Evolutionary conservation across 768 basidiomycete genomes (phyloP), one percentile per base, ranked within the genome.

Genomic region (Leccinum boreale): DNA sequence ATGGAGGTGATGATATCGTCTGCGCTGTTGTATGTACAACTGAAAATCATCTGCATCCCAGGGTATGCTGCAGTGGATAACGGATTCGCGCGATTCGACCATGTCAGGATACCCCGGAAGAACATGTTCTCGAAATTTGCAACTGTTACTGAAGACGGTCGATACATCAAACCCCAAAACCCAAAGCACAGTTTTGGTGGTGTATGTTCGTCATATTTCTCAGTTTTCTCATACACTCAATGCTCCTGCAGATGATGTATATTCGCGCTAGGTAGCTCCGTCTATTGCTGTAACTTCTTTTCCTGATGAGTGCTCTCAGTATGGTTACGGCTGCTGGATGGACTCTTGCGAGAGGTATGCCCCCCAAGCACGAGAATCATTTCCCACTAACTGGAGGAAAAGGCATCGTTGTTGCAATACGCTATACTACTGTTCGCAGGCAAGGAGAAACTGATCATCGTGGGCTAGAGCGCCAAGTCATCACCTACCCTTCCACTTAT

Each of bases 111-210:
- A 52, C 86, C 88, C 1, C 80, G 83, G 51, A 81, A 79, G 57
- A 75, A 87, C 46, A 90, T 92, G 88, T 80, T 92, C 5, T 86
- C 85, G 45, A 85, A 82, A 53, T 91, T 90, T 60, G 85, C 89
- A 1, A 78, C 78, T 49, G 85, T 92, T 44, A 86, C 86, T 0
- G 74, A 83, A 29, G 84, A 82, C 0, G 87, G 87, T 3, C 69
- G 72, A 58, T 92, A 92, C 63, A 63, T 85, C 24, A 76, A 79
- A 60, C 88, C 89, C 17, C 83, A 83, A 31, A 89, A 91, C 64
- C 79, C 85, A 1, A 92, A 90, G 67, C 72, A 90, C 24, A 87
- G 86, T 61, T 90, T 89, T 59, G 86, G 86, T 52, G 88, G 89
- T 3, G 88, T 89, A 66, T 65, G 84, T 79, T 11, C 31, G 11